Base-by-base conservation (phyloP, 1,139 yeast species). In the Suhomyces kunorum region DNA sequence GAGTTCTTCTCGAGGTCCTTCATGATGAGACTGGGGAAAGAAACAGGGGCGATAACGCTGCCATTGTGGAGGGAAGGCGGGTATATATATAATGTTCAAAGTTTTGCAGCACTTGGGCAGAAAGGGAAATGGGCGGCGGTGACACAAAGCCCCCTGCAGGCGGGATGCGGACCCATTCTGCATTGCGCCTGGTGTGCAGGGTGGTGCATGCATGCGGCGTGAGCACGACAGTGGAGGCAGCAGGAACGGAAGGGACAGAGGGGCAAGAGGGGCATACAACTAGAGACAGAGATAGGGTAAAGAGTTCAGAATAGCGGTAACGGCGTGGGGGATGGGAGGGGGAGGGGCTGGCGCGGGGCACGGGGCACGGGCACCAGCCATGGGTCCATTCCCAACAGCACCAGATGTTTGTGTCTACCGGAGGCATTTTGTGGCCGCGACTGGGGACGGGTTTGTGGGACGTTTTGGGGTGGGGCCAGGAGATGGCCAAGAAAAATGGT, bases 1-100 rank as follows among this genome's bases (percentile, higher is more conserved):
- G 32, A 30, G 42, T 46, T 49, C 47, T 63, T 62, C 48, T 61
- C 66, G 19, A 40, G 36, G 42, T 61, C 63, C 22, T 40, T 20
- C 42, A 39, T 39, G n/a, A 15, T 32, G 27, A 12, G 12, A 16
- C 12, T 16, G 13, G 19, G 20, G 32, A 19, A 17, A 15, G 19
- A 6, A 8, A 4, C 1, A 9, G n/a, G 20, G 22, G 24, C 3
- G 30, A 28, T 9, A n/a, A 24, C 24, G 32, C 8, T 9, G n/a
- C 12, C 24, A 20, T 20, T 20, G n/a, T 7, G 11, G 24, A n/a
- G 24, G n/a, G 24, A 20, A 9, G 24, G 12, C 19, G 13, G 9
- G 8, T 23, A 19, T 19, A 17, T 28, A 17, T 22, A 38, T 45
- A 42, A 32, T 29, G 25, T 12, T 20, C n/a, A n/a, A n/a, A n/a